phyloP scores from a whole-genome alignment of 371 early-diverging fungal species.

The Rhizomucor miehei region DNA sequence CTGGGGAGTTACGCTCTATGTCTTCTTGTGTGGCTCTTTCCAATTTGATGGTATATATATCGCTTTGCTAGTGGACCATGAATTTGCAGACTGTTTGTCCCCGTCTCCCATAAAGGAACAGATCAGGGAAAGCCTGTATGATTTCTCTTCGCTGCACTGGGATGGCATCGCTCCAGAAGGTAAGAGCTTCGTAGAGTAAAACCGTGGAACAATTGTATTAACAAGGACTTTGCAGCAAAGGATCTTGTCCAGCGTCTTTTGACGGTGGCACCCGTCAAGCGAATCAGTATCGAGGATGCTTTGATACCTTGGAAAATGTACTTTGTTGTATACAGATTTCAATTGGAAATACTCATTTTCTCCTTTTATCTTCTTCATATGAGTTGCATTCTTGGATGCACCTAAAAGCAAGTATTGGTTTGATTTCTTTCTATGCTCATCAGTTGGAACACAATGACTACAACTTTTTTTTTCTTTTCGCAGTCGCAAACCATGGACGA shows the following conservation, averaged over 20 bases:
- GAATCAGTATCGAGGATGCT: slow-evolving; percentile 47
- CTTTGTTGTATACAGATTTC: too few species aligned
- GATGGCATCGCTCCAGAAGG: slow-evolving; percentile 72
- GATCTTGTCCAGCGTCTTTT: slow-evolving; percentile 58
- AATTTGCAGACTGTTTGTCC: slow-evolving; percentile 10
- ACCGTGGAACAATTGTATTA: neutral
- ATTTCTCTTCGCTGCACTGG: slow-evolving; percentile 85
- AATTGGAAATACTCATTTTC: neutral
- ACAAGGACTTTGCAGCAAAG: slow-evolving; percentile 35
- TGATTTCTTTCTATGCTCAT: too few species aligned
- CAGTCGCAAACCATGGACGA: too few species aligned
- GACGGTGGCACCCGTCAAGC: slow-evolving; percentile 43
- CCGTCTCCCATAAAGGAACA: slow-evolving; percentile 47
- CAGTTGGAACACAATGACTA: too few species aligned
- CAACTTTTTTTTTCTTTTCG: too few species aligned
- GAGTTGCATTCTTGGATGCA: slow-evolving; percentile 6
- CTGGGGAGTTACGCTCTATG: slow-evolving; percentile 98
- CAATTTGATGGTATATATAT: slow-evolving; percentile 76
- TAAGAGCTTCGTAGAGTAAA: slow-evolving; percentile 10
- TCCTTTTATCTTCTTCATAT: too few species aligned
- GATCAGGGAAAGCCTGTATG: slow-evolving; percentile 76
- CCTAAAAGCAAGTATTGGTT: slow-evolving; percentile 9
- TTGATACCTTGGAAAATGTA: neutral
- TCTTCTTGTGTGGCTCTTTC: slow-evolving; percentile 93
- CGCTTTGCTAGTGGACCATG: neutral